Evolutionary conservation across 2,329 filamentous ascomycete genomes (phyloP).

Genomic region (Botrytis squamosa): DNA sequence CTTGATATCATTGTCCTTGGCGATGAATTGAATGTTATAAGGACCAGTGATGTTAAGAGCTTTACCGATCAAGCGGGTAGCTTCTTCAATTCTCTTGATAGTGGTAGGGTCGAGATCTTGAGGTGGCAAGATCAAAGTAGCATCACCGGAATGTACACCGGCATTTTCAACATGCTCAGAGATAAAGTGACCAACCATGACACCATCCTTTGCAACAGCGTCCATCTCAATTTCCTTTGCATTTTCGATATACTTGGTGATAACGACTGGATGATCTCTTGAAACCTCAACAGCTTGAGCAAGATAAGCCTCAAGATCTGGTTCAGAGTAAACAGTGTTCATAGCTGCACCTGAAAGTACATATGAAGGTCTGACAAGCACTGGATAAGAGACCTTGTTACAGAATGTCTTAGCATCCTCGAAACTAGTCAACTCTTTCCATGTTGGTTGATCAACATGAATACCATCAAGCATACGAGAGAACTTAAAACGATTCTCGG

Average conservation of each 20-base stretch:
- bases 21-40: slow-evolving; percentile 99
- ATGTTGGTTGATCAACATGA: slow-evolving; percentile 92
- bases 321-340: slow-evolving; percentile 88
- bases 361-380: slow-evolving; percentile 91
- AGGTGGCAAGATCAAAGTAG: slow-evolving; percentile 89
- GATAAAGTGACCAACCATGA: slow-evolving; percentile 86
- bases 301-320: slow-evolving; percentile 92
- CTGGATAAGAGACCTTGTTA: slow-evolving; percentile 82
- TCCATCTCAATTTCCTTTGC: slow-evolving; percentile 97
- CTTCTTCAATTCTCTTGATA: slow-evolving; percentile 88
- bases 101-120: slow-evolving; percentile 72
- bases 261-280: slow-evolving; percentile 97
- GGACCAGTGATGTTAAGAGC: slow-evolving; percentile 97
- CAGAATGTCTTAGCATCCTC: slow-evolving; percentile 83
- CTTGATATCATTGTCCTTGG: slow-evolving; percentile 78
- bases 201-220: slow-evolving; percentile 81
- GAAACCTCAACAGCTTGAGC: slow-evolving; percentile 86
- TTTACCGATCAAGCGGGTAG: slow-evolving; percentile 92
- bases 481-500: slow-evolving; percentile 97
- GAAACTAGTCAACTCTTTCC: slow-evolving; percentile 96
- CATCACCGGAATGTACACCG: slow-evolving; percentile 96
- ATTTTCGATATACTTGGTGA: slow-evolving; percentile 97
- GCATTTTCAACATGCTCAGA: slow-evolving; percentile 96
- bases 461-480: slow-evolving; percentile 96
- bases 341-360: slow-evolving; percentile 97